Evolutionary conservation across 371 early-diverging fungal species (phyloP).

Genomic region (Syncephalastrum sp.): DNA sequence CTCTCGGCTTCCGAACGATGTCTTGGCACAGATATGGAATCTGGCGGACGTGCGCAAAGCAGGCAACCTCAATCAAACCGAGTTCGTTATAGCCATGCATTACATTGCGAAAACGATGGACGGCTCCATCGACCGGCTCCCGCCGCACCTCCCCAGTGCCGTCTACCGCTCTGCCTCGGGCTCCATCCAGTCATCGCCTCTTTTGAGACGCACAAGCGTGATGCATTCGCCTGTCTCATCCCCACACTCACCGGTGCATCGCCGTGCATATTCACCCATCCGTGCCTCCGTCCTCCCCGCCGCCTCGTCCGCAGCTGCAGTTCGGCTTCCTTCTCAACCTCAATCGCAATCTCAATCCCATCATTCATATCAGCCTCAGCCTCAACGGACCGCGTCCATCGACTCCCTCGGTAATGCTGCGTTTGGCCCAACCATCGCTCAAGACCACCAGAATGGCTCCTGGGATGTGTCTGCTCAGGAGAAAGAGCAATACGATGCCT

Average conservation of each 20-base stretch:
- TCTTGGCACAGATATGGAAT: slow-evolving; percentile 48
- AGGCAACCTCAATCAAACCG: slow-evolving; percentile 66
- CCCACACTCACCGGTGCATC: slow-evolving; percentile 16
- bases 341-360: too few species aligned
- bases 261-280: slow-evolving; percentile 8
- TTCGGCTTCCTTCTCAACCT: too few species aligned
- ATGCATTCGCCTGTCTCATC: slow-evolving; percentile 16
- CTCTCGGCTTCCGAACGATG: slow-evolving; percentile 42
- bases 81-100: slow-evolving; percentile 85
- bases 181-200: slow-evolving; percentile 14
- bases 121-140: slow-evolving; percentile 57
- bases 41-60: slow-evolving; percentile 73
- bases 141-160: slow-evolving; percentile 58
- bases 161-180: slow-evolving; percentile 58
- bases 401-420: slow-evolving; percentile 42
- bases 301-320: background rate
- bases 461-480: slow-evolving; percentile 79
- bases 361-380: background rate
- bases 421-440: slow-evolving; percentile 21
- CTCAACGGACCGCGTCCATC: slow-evolving; percentile 32
- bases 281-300: background rate
- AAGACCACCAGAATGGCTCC: slow-evolving; percentile 18
- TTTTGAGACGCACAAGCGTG: slow-evolving; percentile 9
- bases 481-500: slow-evolving; percentile 64
- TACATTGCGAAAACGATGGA: slow-evolving; percentile 77